Conservation (phyloP, 1,139 yeast genomes). For the Scheffersomyces titani region DNA sequence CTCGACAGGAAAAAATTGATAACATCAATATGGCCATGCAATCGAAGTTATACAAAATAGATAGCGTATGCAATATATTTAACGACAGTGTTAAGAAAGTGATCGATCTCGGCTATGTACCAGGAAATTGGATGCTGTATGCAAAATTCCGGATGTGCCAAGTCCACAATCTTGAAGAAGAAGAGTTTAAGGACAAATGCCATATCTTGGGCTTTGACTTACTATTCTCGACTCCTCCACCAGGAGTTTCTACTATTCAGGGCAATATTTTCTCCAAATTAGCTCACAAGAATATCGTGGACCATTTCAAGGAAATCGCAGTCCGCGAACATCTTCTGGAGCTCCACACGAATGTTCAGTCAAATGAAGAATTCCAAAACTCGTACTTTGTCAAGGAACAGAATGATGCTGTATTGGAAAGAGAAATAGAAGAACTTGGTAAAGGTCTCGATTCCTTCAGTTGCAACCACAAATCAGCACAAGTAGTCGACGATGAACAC, state of each 20-base stretch:
- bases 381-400: slow-evolving; percentile 33
- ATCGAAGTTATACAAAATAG: slow-evolving; percentile 29
- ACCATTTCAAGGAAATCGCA: slow-evolving; percentile 52
- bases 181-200: slow-evolving; percentile 57
- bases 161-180: slow-evolving; percentile 37
- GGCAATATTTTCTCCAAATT: slow-evolving; percentile 76
- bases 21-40: slow-evolving; percentile 23
- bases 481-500: slow-evolving; percentile 7
- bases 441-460: slow-evolving; percentile 13
- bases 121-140: slow-evolving; percentile 95
- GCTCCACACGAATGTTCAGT: slow-evolving; percentile 6
- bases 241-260: slow-evolving; percentile 78
- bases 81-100: slow-evolving; percentile 27
- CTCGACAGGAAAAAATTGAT: slow-evolving; percentile 29
- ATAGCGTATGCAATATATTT: slow-evolving; percentile 30
- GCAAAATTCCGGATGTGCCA: slow-evolving; percentile 42
- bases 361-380: slow-evolving; percentile 6
- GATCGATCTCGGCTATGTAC: slow-evolving; percentile 74
- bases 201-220: slow-evolving; percentile 84
- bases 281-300: slow-evolving; percentile 62
- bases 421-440: slow-evolving; percentile 20
- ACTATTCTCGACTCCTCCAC: slow-evolving; percentile 74
- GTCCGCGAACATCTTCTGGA: slow-evolving; percentile 9
- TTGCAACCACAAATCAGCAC: slow-evolving; percentile 11
- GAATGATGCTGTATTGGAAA: slow-evolving; percentile 18